Evolutionary conservation across 192 early-diverging fungal genomes (phyloP).

Genomic region (Allomyces javanicus): DNA sequence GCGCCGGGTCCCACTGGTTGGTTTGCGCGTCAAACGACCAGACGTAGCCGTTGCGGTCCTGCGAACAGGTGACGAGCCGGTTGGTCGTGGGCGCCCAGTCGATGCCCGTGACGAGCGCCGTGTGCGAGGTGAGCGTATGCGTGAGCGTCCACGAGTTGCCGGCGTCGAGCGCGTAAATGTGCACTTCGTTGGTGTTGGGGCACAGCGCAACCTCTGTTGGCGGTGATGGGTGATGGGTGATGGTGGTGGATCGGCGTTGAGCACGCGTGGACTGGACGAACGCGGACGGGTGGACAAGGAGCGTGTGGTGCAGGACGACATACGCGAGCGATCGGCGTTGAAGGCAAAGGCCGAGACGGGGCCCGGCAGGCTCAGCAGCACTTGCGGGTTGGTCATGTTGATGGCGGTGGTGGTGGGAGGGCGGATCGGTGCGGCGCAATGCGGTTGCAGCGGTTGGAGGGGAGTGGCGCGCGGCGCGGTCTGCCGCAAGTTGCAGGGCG

Average conservation of each 20-base stretch:
- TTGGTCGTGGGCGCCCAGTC: slow-evolving; percentile 93
- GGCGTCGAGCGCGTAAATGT: slow-evolving; percentile 53
- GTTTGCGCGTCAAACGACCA: slow-evolving; percentile 54
- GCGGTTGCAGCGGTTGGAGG: too few relatives aligned
- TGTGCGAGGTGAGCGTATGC: slow-evolving; percentile 68
- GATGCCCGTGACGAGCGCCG: slow-evolving; percentile 81
- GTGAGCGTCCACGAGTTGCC: slow-evolving; percentile 36
- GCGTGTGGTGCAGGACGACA: background rate
- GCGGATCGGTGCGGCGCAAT: too few relatives aligned
- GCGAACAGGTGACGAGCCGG: slow-evolving; percentile 88
- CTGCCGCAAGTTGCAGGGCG: too few relatives aligned
- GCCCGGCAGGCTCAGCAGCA: slow-evolving; percentile 15
- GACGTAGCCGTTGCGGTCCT: slow-evolving; percentile 97
- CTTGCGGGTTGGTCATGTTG: too few relatives aligned
- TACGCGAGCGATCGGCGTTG: slow-evolving; percentile 73
- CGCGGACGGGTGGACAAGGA: background rate
- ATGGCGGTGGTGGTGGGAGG: too few relatives aligned
- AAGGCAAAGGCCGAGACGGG: slow-evolving; percentile 88
- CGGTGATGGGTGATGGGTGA: background rate
- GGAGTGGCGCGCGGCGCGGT: too few relatives aligned
- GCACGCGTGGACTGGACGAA: background rate
- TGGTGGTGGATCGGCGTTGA: slow-evolving; percentile 1
- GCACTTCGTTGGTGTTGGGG: slow-evolving; percentile 76
- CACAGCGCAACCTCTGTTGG: slow-evolving; percentile 67
- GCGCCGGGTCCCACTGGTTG: slow-evolving; percentile 62